Conservation (phyloP, 2,329 filamentous ascomycete species). For the Penicillium sp. region DNA sequence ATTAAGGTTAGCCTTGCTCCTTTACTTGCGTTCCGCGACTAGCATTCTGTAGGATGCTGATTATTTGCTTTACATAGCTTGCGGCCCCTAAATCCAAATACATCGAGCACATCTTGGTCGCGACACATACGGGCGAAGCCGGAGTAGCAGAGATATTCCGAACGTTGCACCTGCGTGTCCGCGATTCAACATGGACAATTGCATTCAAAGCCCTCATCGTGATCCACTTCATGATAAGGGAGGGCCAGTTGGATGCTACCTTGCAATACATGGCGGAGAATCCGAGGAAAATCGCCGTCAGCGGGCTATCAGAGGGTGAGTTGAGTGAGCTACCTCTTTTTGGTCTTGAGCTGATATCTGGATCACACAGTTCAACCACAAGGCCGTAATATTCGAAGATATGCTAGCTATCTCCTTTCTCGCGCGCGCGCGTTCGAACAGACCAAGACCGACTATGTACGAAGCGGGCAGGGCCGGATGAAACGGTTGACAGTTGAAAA, state of each 20-base stretch:
- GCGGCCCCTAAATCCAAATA: conserved; percentile 98
- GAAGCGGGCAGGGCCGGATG: conserved; percentile 77
- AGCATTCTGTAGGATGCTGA: conserved; percentile 20
- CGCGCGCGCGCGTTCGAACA: conserved; percentile 81
- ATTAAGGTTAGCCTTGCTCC: conserved; percentile 71
- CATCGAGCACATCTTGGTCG: conserved; percentile 95
- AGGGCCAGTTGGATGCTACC: conserved; percentile 88
- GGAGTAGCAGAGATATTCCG: conserved; percentile 96
- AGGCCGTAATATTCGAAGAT: conserved; percentile 90
- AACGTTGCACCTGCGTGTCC: conserved; percentile 82
- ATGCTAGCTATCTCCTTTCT: conserved; percentile 83
- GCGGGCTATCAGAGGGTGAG: conserved; percentile 89
- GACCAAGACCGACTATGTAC: conserved; percentile 88
- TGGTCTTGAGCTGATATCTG: conserved; percentile 42
- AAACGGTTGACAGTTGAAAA: conserved; percentile 90
- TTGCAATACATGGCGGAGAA: conserved; percentile 82
- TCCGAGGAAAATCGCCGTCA: conserved; percentile 82
- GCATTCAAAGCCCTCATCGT: conserved; percentile 98
- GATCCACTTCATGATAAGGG: conserved; percentile 94
- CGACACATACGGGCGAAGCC: conserved; percentile 91
- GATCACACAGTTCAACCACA: conserved; percentile 78
- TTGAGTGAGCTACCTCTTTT: neutral
- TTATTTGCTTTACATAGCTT: conserved; percentile 60
- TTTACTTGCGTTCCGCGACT: neutral
- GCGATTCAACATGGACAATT: conserved; percentile 99